Percentiles rank a stretch among this genome's conserved stretches.
phyloP scores from a whole-genome alignment of 805 yeast genomes.

The Spathaspora sp. region DNA sequence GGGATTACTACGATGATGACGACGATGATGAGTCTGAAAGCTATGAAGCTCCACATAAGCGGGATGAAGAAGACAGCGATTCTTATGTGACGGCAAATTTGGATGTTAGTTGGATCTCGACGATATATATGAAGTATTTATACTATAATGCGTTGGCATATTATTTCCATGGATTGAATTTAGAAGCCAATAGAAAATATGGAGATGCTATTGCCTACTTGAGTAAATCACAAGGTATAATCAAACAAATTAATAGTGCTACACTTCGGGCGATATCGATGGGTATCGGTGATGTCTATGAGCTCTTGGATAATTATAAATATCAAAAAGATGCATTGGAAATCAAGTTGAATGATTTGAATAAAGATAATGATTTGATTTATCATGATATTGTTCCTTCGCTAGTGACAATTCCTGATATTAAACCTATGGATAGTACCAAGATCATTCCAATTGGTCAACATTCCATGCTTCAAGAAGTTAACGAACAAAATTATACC shows the following conservation, averaged over 20 bases:
- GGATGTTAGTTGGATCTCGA: conserved; percentile 47
- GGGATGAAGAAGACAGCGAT: conserved; percentile 5
- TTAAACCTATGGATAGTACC: conserved; percentile 67
- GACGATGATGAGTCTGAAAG: conserved; percentile 9
- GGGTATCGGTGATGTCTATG: conserved; percentile 24
- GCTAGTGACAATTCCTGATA: conserved; percentile 53
- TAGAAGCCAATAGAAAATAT: conserved; percentile 53
- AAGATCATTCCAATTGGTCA: conserved; percentile 53
- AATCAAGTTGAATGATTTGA: conserved; percentile 42
- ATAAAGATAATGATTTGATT: conserved; percentile 85
- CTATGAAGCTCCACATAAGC: conserved; percentile 4
- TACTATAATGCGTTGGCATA: conserved; percentile 59
- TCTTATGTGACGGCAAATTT: conserved; percentile 22
- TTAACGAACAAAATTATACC: conserved; percentile 35
- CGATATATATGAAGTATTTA: conserved; percentile 47
- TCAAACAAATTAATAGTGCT: conserved; percentile 27
- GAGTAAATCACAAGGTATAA: conserved; percentile 46
- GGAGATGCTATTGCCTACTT: conserved; percentile 77
- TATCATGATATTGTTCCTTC: conserved; percentile 78
- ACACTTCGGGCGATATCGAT: conserved; percentile 22
- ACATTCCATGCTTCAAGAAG: conserved; percentile 38
- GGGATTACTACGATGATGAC: conserved; percentile 16
- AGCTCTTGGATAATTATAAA: conserved; percentile 37
- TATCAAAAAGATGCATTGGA: conserved; percentile 37
- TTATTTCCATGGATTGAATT: conserved; percentile 53